Evolutionary conservation across 495 filamentous ascomycete genomes (phyloP), one percentile per base, ranked within the genome.

Genomic region (Aeminium ludgeri): DNA sequence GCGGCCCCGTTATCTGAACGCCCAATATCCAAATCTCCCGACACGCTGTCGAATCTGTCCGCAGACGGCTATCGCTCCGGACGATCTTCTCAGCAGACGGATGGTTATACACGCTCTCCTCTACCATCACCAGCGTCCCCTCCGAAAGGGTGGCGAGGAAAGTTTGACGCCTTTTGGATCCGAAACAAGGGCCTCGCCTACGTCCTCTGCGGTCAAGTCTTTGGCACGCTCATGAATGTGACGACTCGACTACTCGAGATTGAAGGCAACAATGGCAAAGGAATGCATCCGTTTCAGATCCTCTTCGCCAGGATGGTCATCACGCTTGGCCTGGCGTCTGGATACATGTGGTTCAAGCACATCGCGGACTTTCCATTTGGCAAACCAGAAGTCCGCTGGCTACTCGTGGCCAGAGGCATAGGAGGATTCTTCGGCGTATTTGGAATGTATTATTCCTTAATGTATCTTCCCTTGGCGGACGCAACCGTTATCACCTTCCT

Each of bases 401-500:
- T 94, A 15, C 65, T 96, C 10, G 51, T 86, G 0, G 55, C 68
- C 1, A 68, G 87, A 42, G 85, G 82, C 0, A 47, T 79, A 1
- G 68, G 67, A 37, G 87, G 87, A 0, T 94, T 94, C 59, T 82
- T 83, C 56, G 87, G 87, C 10, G 82, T 91, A 8, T 83, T 75
- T 58, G 76, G 78, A 7, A 59, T 82, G 35, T 82, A 83, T 76
- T 75, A 82, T 52, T 87, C 82, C 1, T 74, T 94, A 5, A 70
- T 80, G 46, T 94, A 94, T 53, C 74, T 96, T 2, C 80, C 85
- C 1, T 66, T 96, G 0, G 78, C 84, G 4, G 87, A 96, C 51
- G 86, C 89, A 10, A 92, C 84, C 0, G 89, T 95, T 0, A 76
- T 96, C 33, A 92, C 84, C 33, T 96, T 95, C 53, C 70, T 96